A percentile compares a stretch with the other conserved stretches of the same genome.
phyloP scores from a whole-genome alignment of 2,329 filamentous ascomycete genomes.

The Lizonia empirigonia region DNA sequence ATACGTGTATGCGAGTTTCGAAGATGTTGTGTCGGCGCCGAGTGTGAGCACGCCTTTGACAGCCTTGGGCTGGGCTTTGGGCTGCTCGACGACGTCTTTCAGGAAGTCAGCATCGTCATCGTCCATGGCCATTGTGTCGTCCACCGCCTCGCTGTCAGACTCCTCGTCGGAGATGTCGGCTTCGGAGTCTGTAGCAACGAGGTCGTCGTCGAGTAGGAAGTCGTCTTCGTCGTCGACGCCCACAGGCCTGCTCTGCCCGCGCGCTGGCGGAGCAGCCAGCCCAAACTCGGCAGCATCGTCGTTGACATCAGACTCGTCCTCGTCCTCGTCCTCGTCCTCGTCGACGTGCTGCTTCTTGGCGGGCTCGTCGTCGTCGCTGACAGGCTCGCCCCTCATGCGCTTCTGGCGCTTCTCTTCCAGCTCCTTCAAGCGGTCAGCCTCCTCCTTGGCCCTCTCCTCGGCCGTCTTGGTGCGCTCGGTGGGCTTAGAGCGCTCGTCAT shows the following conservation, averaged over 20 bases:
- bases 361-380: conserved; percentile 69
- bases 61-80: conserved; percentile 38
- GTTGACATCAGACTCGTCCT: conserved; percentile 34
- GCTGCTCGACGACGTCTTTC: conserved; percentile 49
- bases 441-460: conserved; percentile 63
- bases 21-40: conserved; percentile 53
- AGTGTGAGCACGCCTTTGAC: conserved; percentile 50
- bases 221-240: conserved; percentile 88
- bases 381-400: conserved; percentile 86
- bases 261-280: conserved; percentile 62
- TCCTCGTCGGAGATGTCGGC: conserved; percentile 44
- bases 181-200: conserved; percentile 79
- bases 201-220: conserved; percentile 86
- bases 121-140: conserved; percentile 49
- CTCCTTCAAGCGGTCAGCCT: conserved; percentile 75
- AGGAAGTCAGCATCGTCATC: conserved; percentile 58
- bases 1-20: conserved; percentile 77
- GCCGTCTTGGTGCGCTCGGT: conserved; percentile 81
- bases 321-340: conserved; percentile 46
- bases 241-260: conserved; percentile 39
- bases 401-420: conserved; percentile 81
- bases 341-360: conserved; percentile 47
- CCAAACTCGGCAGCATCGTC: conserved; percentile 68
- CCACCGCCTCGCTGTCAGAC: conserved; percentile 39
- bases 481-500: conserved; percentile 83